These are phyloP conservation scores for Erodium trifolium DNA, from an alignment of 441 rosid genomes.

Conservation along the genomic window DNA sequence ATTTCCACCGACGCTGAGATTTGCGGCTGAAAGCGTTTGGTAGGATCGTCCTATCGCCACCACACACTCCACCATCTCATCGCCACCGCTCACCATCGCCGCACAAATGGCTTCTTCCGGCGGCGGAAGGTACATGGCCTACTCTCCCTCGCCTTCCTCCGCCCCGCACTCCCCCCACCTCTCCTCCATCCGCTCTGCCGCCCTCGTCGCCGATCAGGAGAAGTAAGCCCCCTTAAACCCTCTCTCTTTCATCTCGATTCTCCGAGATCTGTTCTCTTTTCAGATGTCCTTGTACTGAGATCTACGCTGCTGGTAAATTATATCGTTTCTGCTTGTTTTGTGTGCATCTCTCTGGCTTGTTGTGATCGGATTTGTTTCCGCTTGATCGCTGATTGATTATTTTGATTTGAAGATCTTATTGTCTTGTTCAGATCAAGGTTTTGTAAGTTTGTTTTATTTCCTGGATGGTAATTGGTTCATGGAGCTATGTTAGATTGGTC, in stretches of 20 bases:
- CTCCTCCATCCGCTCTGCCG: conserved; percentile 47
- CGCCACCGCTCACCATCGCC: background rate
- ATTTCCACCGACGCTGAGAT: conserved; percentile 10
- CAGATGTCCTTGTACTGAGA: background rate
- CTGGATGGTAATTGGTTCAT: background rate
- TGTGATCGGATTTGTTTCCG: background rate
- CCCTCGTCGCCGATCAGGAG: conserved; percentile 52
- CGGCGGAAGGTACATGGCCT: conserved; percentile 50
- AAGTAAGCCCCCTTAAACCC: conserved; percentile 28
- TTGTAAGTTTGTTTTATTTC: background rate
- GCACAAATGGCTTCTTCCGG: conserved; percentile 29
- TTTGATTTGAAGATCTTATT: background rate
- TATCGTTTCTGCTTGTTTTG: background rate
- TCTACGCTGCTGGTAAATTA: background rate
- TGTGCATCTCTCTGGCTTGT: background rate
- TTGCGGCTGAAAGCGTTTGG: background rate
- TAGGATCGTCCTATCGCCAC: conserved; percentile 3
- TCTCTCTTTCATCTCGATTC: background rate
- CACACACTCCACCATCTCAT: background rate
- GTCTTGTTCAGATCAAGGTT: background rate
- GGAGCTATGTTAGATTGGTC: background rate
- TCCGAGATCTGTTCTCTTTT: conserved; percentile 1
- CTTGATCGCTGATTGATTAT: background rate
- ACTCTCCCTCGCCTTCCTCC: conserved; percentile 63
- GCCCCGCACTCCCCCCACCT: conserved; percentile 63